phyloP scores from a whole-genome alignment of 495 filamentous ascomycete genomes.

The Hypoxylon lienhwacheense region DNA sequence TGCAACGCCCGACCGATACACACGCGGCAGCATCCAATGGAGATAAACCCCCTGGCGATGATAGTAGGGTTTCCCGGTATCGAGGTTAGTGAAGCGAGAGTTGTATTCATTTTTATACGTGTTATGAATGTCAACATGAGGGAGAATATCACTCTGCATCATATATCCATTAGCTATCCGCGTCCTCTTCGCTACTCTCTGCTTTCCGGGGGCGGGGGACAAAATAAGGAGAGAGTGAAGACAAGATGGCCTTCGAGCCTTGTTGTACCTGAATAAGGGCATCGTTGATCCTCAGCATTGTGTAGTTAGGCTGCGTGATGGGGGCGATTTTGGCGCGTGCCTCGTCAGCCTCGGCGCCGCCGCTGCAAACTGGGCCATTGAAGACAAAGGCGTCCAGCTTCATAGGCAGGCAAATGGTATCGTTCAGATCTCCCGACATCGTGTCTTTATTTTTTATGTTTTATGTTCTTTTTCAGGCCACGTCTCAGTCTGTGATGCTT shows the following conservation, averaged over 20 bases:
- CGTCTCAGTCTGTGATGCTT: no score
- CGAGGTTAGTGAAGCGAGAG: constrained; percentile 49
- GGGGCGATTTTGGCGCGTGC: constrained; percentile 48
- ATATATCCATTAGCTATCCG: no score
- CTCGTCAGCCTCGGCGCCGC: constrained; percentile 15
- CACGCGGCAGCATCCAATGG: constrained; percentile 54
- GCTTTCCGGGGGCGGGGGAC: no score
- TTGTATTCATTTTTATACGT: constrained; percentile 43
- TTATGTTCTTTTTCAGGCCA: no score
- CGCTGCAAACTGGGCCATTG: constrained; percentile 38
- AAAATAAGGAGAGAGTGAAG: no score
- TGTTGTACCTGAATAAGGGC: no score
- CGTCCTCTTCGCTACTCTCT: no score
- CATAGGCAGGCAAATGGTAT: constrained; percentile 35
- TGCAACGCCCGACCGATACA: constrained; percentile 46
- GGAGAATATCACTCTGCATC: constrained; percentile 50
- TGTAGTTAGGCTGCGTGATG: constrained; percentile 60
- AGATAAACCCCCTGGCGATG: constrained; percentile 55
- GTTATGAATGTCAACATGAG: constrained; percentile 49
- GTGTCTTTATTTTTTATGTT: neutral
- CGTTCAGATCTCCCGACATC: constrained; percentile 2
- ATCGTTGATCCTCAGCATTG: constrained; percentile 47
- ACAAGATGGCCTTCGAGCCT: no score
- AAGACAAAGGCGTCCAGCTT: constrained; percentile 52
- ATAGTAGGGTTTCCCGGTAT: constrained; percentile 16